Conservation (phyloP, 2,329 filamentous ascomycete genomes). For the Cryphonectria radicalis region DNA sequence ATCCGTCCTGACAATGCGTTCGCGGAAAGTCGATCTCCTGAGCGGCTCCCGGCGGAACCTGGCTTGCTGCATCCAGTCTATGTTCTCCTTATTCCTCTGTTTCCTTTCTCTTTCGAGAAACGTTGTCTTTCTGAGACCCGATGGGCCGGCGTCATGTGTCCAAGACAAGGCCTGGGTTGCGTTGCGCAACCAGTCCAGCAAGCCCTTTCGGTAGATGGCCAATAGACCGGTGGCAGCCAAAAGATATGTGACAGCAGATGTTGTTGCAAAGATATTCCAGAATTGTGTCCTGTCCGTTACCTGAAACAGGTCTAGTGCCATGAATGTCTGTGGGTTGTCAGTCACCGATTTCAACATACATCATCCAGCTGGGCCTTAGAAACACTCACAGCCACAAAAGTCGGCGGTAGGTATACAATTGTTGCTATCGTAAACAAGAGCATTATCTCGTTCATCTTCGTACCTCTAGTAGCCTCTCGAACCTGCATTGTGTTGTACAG, state of each 20-base stretch:
- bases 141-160: background rate
- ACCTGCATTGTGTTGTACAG: background rate
- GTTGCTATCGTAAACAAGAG: slow-evolving; percentile 3
- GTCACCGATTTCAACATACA: background rate
- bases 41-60: background rate
- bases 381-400: background rate
- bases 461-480: background rate
- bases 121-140: background rate
- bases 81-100: background rate
- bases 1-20: background rate
- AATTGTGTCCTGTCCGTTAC: background rate
- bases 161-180: background rate
- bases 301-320: background rate
- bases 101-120: background rate
- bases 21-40: background rate
- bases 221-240: background rate
- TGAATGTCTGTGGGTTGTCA: background rate
- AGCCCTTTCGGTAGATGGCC: background rate
- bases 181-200: background rate
- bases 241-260: background rate
- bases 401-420: background rate
- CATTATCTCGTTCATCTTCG: slow-evolving; percentile 1
- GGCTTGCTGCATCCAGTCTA: background rate
- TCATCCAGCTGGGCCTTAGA: background rate
- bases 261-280: background rate